Base-by-base conservation (phyloP, 2,329 filamentous ascomycete species). In the Colletotrichum lini region DNA sequence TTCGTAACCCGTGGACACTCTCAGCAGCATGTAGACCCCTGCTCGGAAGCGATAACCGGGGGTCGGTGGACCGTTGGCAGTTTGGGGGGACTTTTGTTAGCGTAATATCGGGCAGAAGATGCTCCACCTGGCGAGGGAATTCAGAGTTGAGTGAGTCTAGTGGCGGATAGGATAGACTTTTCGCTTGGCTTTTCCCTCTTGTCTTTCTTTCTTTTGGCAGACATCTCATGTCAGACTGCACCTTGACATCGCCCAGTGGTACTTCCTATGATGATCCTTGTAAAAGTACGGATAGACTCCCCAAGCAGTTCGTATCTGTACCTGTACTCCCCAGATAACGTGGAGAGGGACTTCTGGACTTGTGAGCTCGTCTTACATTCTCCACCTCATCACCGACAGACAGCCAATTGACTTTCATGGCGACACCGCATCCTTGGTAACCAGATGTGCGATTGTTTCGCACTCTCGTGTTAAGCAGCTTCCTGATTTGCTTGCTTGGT, bases 401-500 rank as follows among this genome's bases (percentile, higher is more conserved):
- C 12, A 35, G 53, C 65, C 65, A 68, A 71, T 68, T 35, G 65
- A 68, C 42, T 68, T 67, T 30, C 13, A 7, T 18, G 10, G 47
- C 49, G 30, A 35, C 45, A 40, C 38, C 12, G 54, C 49, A 26
- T 47, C 54, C 30, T 50, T 40, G 47, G 38, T 61, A 26, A 35
- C 35, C 35, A 38, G 35, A 2, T 38, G 35, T 3, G 35, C 9
- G 35, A 38, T 38, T 38, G 35, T 13, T 58, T 44, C 45, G n/a
- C 15, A 26, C 47, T 35, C n/a, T 62, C 16, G 30, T 50, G 13
- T 44, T 70, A 35, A 26, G 44, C 57, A 71, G 65, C 69, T 72
- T 72, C 69, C 69, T 72, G 47, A 69, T 69, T 72, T 30, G 69
- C 68, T 72, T 70, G 64, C n/a, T 12, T 38, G 65, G 58, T 40